These are phyloP conservation scores for Xylaria curta DNA, from an alignment of 495 filamentous ascomycete species.

Conservation along the genomic window DNA sequence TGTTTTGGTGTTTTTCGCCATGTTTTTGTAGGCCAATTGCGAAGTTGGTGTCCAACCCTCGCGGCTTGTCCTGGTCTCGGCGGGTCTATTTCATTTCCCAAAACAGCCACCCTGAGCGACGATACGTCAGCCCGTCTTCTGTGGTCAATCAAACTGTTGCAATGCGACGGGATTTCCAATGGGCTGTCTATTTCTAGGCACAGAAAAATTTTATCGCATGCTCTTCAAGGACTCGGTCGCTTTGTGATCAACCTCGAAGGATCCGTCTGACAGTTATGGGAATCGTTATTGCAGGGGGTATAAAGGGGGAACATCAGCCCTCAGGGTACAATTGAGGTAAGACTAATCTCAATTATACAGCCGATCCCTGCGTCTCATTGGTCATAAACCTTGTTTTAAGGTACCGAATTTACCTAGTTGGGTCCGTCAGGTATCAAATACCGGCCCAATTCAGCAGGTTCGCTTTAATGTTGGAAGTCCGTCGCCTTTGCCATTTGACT, in stretches of 20 bases:
- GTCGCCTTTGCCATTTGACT: slow-evolving; percentile 8
- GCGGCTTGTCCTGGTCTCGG: slow-evolving; percentile 21
- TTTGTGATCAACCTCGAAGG: slow-evolving; percentile 15
- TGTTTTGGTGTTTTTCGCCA: background rate
- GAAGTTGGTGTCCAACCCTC: slow-evolving; percentile 21
- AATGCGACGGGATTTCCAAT: background rate
- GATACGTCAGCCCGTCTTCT: slow-evolving; percentile 16
- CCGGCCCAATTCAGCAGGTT: slow-evolving; percentile 21
- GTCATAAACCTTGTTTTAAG: slow-evolving; percentile 20
- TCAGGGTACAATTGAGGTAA: slow-evolving; percentile 15
- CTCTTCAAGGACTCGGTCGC: slow-evolving; percentile 11
- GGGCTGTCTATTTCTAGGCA: slow-evolving; percentile 10
- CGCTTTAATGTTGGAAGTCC: background rate
- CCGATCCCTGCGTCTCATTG: slow-evolving; percentile 23
- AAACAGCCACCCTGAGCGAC: slow-evolving; percentile 24
- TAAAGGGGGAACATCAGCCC: slow-evolving; percentile 23
- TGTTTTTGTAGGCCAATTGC: slow-evolving; percentile 15
- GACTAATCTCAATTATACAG: slow-evolving; percentile 27
- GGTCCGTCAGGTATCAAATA: slow-evolving; percentile 28
- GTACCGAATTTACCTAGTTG: slow-evolving; percentile 26
- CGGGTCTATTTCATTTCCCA: slow-evolving; percentile 25
- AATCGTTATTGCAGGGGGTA: slow-evolving; percentile 14
- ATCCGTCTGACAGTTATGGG: slow-evolving; percentile 26
- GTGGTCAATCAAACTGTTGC: slow-evolving; percentile 13
- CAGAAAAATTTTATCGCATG: slow-evolving; percentile 3